phyloP scores from a whole-genome alignment of 2,329 filamentous ascomycete species.

The Neofusicoccum parvum region DNA sequence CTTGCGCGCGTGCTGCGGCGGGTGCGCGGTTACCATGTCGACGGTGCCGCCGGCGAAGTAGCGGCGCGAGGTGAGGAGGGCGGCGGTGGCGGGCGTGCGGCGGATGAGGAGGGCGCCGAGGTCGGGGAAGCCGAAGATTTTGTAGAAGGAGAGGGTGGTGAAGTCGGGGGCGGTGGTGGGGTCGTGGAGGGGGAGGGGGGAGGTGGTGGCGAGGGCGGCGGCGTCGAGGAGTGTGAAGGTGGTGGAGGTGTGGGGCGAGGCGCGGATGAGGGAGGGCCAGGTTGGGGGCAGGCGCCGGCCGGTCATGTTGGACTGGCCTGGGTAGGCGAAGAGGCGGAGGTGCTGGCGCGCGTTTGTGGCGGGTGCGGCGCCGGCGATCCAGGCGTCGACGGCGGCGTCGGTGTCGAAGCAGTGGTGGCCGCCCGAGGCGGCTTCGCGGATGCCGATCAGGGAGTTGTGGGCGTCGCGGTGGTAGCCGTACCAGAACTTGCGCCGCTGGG shows the following conservation, averaged over 20 bases:
- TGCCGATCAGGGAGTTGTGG: constrained; percentile 85
- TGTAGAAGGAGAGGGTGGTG: constrained; percentile 85
- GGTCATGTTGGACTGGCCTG: constrained; percentile 92
- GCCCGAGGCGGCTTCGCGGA: constrained; percentile 66
- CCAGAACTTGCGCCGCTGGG: constrained; percentile 54
- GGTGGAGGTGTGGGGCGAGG: constrained; percentile 27
- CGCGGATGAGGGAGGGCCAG: constrained; percentile 60
- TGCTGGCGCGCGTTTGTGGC: constrained; percentile 46
- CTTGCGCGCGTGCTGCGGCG: constrained; percentile 37
- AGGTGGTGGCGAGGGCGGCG: constrained; percentile 77
- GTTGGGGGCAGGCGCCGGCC: constrained; percentile 71
- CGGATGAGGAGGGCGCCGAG: constrained; percentile 82
- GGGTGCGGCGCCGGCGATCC: constrained; percentile 53
- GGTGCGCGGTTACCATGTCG: constrained; percentile 58
- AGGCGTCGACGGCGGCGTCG: constrained; percentile 65
- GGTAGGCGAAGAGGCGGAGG: constrained; percentile 74
- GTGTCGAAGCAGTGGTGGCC: constrained; percentile 66
- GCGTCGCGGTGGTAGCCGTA: constrained; percentile 83
- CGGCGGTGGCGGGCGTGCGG: constrained; percentile 63
- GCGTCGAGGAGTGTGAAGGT: constrained; percentile 79
- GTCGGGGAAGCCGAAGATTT: constrained; percentile 95
- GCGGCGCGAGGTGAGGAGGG: constrained; percentile 63
- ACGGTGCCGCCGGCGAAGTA: constrained; percentile 73
- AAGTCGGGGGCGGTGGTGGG: constrained; percentile 70
- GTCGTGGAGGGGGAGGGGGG: constrained; percentile 70